A percentile compares a stretch with the other conserved stretches of the same genome.
phyloP scores from a whole-genome alignment of 805 yeast species.

The Tetrapisispora phaffii region DNA sequence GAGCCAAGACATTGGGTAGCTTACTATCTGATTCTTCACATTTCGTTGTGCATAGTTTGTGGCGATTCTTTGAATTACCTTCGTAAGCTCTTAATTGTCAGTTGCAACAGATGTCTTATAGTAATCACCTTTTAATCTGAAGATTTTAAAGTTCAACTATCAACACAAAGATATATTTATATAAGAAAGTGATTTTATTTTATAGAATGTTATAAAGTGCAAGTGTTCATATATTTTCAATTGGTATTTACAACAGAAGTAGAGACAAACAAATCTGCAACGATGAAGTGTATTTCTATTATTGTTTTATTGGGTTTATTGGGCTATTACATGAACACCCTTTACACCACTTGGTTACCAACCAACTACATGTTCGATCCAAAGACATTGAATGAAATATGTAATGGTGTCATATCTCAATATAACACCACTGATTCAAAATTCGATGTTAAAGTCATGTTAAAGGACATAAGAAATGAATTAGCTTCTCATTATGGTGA shows the following conservation, averaged over 20 bases:
- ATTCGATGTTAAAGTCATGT: slow-evolving; percentile 47
- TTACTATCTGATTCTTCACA: no score
- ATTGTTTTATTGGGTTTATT: slow-evolving; percentile 12
- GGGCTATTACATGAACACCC: slow-evolving; percentile 17
- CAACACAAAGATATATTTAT: no score
- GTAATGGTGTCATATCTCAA: slow-evolving; percentile 42
- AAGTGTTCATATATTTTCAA: no score
- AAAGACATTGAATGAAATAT: slow-evolving; percentile 46
- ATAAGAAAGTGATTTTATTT: no score
- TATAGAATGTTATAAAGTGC: no score
- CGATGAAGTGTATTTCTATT: slow-evolving; percentile 18
- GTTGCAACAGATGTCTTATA: no score
- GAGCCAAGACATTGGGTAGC: no score
- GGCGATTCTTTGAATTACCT: no score
- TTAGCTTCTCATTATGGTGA: slow-evolving; percentile 62
- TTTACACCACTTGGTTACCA: slow-evolving; percentile 62
- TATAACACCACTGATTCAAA: slow-evolving; percentile 38
- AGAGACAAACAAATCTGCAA: not conserved
- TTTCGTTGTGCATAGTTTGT: no score
- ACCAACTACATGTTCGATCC: slow-evolving; percentile 61
- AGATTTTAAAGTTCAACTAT: no score
- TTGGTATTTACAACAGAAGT: not conserved
- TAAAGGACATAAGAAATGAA: slow-evolving; percentile 50
- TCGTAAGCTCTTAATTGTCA: no score
- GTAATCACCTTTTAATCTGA: no score